Percentiles rank a stretch among this genome's conserved stretches.
phyloP scores from a whole-genome alignment of 192 early-diverging fungal species.

The Coemansia umbellata region DNA sequence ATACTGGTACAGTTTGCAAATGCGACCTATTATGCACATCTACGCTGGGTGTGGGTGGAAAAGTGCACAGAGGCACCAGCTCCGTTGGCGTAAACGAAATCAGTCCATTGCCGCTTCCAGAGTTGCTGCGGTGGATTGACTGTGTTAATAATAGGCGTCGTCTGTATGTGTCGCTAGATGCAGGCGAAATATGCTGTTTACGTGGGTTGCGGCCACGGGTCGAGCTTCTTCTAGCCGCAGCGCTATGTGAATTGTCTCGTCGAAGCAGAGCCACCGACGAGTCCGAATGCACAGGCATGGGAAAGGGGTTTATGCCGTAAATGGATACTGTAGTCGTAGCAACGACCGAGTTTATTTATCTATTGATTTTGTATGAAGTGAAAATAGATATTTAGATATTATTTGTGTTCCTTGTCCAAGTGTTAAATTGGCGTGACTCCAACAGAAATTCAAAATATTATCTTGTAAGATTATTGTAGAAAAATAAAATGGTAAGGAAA shows the following conservation, averaged over 20 bases:
- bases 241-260: constrained; percentile 4
- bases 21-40: background rate
- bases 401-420: too few relatives aligned
- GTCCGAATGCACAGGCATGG: constrained; percentile 9
- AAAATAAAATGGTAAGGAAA: too few relatives aligned
- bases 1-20: background rate
- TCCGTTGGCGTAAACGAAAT: background rate
- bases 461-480: too few relatives aligned
- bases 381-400: too few relatives aligned
- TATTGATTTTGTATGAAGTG: too few relatives aligned
- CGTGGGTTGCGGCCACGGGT: constrained; percentile 5
- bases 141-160: constrained; percentile 15
- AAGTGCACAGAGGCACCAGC: background rate
- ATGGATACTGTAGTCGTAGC: too few relatives aligned
- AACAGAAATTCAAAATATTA: too few relatives aligned
- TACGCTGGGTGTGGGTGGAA: background rate
- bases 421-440: too few relatives aligned
- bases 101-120: background rate
- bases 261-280: constrained; percentile 2
- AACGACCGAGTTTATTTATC: too few relatives aligned
- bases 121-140: constrained; percentile 2
- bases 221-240: constrained; percentile 1
- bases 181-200: constrained; percentile 8
- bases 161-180: constrained; percentile 18
- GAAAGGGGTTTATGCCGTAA: too few relatives aligned